phyloP scores from a whole-genome alignment of 2,329 filamentous ascomycete genomes.

The Paracorniculantispora psalliotae region DNA sequence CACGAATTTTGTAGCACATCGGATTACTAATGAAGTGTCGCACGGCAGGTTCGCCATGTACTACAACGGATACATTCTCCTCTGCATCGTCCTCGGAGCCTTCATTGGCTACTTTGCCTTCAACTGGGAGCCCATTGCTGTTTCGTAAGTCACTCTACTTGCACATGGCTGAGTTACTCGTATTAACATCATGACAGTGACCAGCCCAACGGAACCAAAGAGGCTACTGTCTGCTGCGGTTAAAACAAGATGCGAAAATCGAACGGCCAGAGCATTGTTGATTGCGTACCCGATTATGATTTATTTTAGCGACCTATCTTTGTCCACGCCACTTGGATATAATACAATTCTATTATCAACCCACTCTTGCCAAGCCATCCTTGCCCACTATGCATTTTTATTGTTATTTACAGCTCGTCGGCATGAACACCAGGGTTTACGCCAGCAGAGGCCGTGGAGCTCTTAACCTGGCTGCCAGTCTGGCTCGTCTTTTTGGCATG shows the following conservation, averaged over 20 bases:
- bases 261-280: neutral
- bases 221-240: conserved; percentile 39
- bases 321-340: neutral
- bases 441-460: neutral
- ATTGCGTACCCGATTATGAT: neutral
- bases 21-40: neutral
- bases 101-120: conserved; percentile 70
- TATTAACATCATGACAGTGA: conserved; percentile 14
- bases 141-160: conserved; percentile 21
- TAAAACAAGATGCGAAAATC: conserved; percentile 18
- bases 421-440: neutral
- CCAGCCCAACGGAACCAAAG: conserved; percentile 31
- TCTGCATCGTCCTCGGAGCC: conserved; percentile 73
- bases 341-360: neutral
- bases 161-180: neutral
- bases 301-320: neutral
- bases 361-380: no score
- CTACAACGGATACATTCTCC: conserved; percentile 70
- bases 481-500: neutral
- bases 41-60: conserved; percentile 46
- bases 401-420: neutral
- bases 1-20: neutral
- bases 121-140: conserved; percentile 56
- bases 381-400: neutral
- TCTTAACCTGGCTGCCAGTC: neutral